Evolutionary conservation across 441 rosid genomes (phyloP).

Genomic region (Populus hybrid): DNA sequence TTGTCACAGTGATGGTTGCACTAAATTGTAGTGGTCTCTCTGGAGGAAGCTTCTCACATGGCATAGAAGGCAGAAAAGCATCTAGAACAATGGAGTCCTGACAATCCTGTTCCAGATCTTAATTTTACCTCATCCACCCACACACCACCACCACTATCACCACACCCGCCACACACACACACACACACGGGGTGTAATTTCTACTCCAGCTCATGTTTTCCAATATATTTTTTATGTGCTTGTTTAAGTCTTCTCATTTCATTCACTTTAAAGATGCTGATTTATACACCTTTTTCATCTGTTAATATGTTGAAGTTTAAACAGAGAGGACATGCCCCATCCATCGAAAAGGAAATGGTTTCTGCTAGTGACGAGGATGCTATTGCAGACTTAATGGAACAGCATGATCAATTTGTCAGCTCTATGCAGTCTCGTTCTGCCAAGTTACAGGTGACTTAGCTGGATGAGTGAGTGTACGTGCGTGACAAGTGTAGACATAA

Average conservation of each 20-base stretch:
- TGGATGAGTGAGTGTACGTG: not conserved
- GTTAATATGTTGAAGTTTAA: conserved; percentile 37
- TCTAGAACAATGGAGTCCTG: no score
- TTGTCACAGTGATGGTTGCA: no score
- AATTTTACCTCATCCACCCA: no score
- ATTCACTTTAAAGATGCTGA: conserved; percentile 13
- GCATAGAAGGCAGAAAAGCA: no score
- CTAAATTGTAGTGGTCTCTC: no score
- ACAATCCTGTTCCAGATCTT: no score
- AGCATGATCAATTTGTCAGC: conserved; percentile 78
- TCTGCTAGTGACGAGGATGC: conserved; percentile 69
- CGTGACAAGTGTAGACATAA: not conserved
- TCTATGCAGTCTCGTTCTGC: conserved; percentile 90
- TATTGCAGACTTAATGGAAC: conserved; percentile 64
- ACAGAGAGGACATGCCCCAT: conserved; percentile 52
- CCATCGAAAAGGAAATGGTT: conserved; percentile 54
- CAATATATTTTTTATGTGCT: not conserved
- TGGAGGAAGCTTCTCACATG: no score
- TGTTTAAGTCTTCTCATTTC: not conserved
- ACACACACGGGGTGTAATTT: not conserved
- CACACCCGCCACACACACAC: no score
- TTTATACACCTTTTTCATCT: not conserved
- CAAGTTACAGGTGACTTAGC: conserved; percentile 74
- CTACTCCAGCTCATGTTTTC: not conserved
- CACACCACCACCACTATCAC: no score